Evolutionary conservation across 768 basidiomycete species (phyloP), one percentile per base, ranked within the genome.

Genomic region (Dioszegia crocea): DNA sequence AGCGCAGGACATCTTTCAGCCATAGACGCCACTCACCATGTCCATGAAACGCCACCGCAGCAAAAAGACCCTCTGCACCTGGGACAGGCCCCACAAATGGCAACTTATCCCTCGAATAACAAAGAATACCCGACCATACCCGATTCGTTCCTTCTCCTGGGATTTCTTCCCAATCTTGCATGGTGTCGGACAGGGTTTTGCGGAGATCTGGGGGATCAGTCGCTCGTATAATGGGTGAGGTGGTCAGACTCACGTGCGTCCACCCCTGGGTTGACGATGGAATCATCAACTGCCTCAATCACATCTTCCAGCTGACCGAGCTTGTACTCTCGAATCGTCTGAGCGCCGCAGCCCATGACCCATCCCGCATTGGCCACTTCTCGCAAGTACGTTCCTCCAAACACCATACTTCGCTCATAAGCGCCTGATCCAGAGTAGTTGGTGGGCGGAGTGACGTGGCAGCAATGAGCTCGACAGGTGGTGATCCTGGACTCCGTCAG

Each of bases 21-120:
- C n/a, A n/a, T 4, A 33, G 57, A 50, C 9, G 21, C 10, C 8
- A 47, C 47, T 49, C 16, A 49, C 47, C 47, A 40, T 59, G 57
- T 55, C 67, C 67, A 41, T 67, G 63, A 51, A 61, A 65, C 2
- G 63, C 72, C 2, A 62, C 72, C 24, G 63, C 55, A n/a, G 67
- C 47, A 33, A 50, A 71, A 29, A 74, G 33, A 1, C 65, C 70
- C 19, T 65, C 39, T 30, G 56, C 41, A 11, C 55, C 62, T 1
- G 72, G 72, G 0, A 74, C 50, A 14, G 50, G 39, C 2, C 73
- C 73, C 14, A 75, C 60, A 38, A 72, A 57, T 4, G 73, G 73
- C 9, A 72, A 47, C 19, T 52, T 58, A 39, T 75, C 68, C 52
- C 62, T 61, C 14, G 67, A 59, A 14, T 43, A 52, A 19, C 64